Conservation (phyloP, 1,284 basidiomycete species). For the Rhodofomes roseus region DNA sequence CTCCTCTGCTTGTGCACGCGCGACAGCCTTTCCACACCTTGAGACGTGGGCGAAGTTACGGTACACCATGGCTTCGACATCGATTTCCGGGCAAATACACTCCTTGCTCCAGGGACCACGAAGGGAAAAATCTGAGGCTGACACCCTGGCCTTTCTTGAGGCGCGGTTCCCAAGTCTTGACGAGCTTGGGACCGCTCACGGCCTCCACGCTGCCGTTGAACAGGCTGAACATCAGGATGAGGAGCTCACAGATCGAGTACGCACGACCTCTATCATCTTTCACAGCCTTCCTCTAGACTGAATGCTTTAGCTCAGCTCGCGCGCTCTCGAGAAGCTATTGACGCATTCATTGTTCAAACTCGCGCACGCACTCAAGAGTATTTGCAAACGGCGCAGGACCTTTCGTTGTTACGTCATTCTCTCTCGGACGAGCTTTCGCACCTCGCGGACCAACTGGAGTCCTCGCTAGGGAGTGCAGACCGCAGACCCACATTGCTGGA, state of each 20-base stretch:
- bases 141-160: constrained; percentile 42
- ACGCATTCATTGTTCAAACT: constrained; percentile 42
- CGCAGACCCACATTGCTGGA: constrained; percentile 67
- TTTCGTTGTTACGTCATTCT: constrained; percentile 72
- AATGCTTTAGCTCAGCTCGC: constrained; percentile 52
- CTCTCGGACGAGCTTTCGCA: constrained; percentile 73
- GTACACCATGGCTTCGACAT: constrained; percentile 1
- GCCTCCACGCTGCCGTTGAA: constrained; percentile 37
- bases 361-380: constrained; percentile 40
- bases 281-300: neutral
- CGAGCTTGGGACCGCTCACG: constrained; percentile 24
- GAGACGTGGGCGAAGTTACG: neutral
- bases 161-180: constrained; percentile 39
- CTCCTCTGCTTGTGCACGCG: no score
- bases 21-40: neutral
- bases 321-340: constrained; percentile 45
- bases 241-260: constrained; percentile 23
- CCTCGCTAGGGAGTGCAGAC: constrained; percentile 45
- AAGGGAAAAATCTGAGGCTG: constrained; percentile 34
- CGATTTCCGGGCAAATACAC: constrained; percentile 40
- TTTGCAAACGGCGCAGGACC: constrained; percentile 62
- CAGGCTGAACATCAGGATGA: constrained; percentile 15
- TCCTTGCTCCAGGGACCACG: constrained; percentile 45
- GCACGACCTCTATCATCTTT: constrained; percentile 2
- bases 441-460: constrained; percentile 64